Evolutionary conservation across 805 yeast species (phyloP), one percentile per base, ranked within the genome.

Genomic region (Candida nonsorbophila): DNA sequence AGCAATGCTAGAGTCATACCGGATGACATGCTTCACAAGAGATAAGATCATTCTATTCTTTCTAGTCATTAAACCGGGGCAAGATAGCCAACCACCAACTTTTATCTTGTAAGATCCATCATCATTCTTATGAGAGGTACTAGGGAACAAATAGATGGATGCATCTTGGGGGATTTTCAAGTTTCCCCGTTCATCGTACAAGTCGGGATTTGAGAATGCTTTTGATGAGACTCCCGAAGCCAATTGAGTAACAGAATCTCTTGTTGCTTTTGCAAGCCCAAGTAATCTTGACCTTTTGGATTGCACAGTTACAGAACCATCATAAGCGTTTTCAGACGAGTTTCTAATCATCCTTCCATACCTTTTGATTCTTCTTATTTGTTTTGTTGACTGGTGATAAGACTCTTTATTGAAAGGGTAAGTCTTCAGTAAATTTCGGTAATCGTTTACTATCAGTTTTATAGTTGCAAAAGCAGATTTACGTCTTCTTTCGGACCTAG

Each of bases 1-100:
- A 3, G 36, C 22, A 14, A 12, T 7, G 7, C 29, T 30, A 4
- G 38, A 14, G 14, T 51, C 53, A 32, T 51, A 56, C 28, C 75
- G 72, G 0, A 78, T 71, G 28, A 83, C 59, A 51, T 84, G 86
- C 36, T 74, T 74, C 3, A 86, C 84, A 24, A 86, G 54, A 1
- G 86, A 69, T 14, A 82, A 51, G 18, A 88, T 62, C 24, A 88
- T 51, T 34, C 79, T 61, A 52, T 86, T 85, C 45, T 81, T 85
- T 23, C 94, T 63, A 17, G 73, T 70, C 65, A 77, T 71, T 6
- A 70, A 61, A 1, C 94, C 94, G 0, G 87, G 85, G 23, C 83
- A 66, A 7, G 74, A 67, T 16, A 82, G 58, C 71, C 83, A 74
- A 5, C 96, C 95, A 24, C 84, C 67, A 3, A 88, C 74, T 20